phyloP scores from a whole-genome alignment of 2,329 filamentous ascomycete species.

The Aplosporella prunicola region DNA sequence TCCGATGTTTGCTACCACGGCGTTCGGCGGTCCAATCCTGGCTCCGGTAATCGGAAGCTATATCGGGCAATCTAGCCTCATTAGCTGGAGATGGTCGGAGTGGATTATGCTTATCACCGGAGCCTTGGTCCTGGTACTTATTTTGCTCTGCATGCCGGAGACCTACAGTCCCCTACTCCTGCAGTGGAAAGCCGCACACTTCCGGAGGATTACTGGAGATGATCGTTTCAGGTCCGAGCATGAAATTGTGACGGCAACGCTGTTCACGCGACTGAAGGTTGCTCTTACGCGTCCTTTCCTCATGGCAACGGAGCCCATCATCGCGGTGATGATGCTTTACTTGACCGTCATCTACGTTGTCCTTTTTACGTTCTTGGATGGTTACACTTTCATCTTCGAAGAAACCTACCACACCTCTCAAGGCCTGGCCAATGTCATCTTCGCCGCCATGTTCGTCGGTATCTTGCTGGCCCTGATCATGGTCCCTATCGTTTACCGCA shows the following conservation, averaged over 20 bases:
- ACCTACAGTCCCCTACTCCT: constrained; percentile 36
- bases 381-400: constrained; percentile 43
- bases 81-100: constrained; percentile 29
- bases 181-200: constrained; percentile 22
- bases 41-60: constrained; percentile 27
- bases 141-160: constrained; percentile 38
- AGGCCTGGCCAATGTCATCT: constrained; percentile 39
- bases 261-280: constrained; percentile 11
- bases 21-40: constrained; percentile 31
- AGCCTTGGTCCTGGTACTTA: constrained; percentile 16
- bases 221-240: constrained; percentile 29
- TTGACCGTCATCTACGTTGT: constrained; percentile 45
- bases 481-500: constrained; percentile 38
- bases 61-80: constrained; percentile 24
- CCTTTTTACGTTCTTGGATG: constrained; percentile 45
- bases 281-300: constrained; percentile 15
- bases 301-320: constrained; percentile 38
- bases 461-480: constrained; percentile 28
- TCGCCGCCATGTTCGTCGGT: constrained; percentile 38
- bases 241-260: constrained; percentile 12
- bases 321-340: constrained; percentile 42
- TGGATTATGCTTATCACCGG: constrained; percentile 30
- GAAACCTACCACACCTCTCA: constrained; percentile 39
- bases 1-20: constrained; percentile 40
- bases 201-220: constrained; percentile 24